These are phyloP conservation scores for Bonnemaisonia californica DNA, from an alignment of 31 red algal genomes.

Conservation along the genomic window DNA sequence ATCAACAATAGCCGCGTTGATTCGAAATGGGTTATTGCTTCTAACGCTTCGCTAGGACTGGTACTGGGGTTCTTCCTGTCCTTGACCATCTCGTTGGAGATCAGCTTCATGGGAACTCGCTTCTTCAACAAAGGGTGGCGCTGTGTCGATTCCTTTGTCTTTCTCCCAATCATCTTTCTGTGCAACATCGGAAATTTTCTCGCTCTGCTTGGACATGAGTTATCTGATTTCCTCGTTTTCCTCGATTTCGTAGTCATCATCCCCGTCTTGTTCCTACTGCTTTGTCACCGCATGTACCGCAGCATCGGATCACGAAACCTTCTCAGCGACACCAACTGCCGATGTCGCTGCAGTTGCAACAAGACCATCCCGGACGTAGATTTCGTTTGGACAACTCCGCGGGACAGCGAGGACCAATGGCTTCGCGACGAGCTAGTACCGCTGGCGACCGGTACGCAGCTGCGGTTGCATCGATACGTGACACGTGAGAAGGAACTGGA, in stretches of 20 bases:
- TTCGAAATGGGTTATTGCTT: not conserved
- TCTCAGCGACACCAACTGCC: not conserved
- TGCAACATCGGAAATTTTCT: not conserved
- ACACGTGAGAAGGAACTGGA: slow-evolving; percentile 54
- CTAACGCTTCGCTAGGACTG: not conserved
- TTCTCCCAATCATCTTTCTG: slow-evolving; percentile 16
- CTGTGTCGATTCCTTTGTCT: slow-evolving; percentile 29
- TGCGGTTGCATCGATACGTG: slow-evolving; percentile 68
- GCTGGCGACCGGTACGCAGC: slow-evolving; percentile 34
- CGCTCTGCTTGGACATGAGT: not conserved
- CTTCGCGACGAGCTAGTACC: slow-evolving; percentile 51
- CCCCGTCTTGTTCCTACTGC: not conserved
- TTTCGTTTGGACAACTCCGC: slow-evolving; percentile 79
- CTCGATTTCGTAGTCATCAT: not conserved
- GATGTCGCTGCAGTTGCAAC: slow-evolving; percentile 4
- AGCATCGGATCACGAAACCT: not conserved
- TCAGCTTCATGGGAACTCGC: slow-evolving; percentile 16
- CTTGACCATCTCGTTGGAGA: slow-evolving; percentile 12
- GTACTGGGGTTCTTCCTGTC: not conserved
- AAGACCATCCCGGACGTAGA: slow-evolving; percentile 58
- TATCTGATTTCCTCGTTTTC: not conserved
- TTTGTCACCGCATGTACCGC: slow-evolving; percentile 11
- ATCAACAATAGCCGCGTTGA: not conserved
- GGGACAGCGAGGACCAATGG: slow-evolving; percentile 57
- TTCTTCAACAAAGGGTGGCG: slow-evolving; percentile 18